These are phyloP conservation scores for Coemansia sp. DNA, from an alignment of 192 early-diverging fungal species.

Conservation along the genomic window DNA sequence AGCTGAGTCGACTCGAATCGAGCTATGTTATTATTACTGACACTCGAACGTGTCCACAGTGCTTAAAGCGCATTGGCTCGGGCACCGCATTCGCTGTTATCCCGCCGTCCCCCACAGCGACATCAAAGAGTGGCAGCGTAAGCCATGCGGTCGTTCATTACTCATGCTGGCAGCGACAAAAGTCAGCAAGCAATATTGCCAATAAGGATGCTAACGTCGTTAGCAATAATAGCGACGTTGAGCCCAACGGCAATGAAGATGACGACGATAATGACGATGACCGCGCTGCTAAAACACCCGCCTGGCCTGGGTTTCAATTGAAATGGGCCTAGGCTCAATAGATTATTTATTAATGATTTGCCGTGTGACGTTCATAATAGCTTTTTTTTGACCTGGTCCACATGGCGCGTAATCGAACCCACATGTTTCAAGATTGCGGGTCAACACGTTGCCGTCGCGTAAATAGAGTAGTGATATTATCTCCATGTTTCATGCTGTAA, in stretches of 20 bases:
- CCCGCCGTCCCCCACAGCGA: conserved; percentile 8
- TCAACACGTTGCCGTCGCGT: no score
- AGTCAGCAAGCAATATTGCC: conserved; percentile 11
- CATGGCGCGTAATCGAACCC: no score
- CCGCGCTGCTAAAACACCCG: neutral
- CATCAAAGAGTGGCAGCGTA: neutral
- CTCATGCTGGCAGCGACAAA: conserved; percentile 51
- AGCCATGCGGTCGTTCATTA: conserved; percentile 46
- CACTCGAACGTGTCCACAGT: conserved; percentile 47
- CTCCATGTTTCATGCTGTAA: no score
- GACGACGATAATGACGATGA: neutral
- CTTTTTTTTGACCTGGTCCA: no score
- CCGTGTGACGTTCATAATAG: neutral
- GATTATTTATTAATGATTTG: neutral
- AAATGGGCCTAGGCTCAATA: conserved; percentile 19
- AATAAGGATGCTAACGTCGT: neutral
- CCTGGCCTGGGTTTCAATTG: conserved; percentile 14
- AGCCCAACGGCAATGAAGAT: neutral
- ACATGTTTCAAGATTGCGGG: no score
- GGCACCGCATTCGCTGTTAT: conserved; percentile 49
- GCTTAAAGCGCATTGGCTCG: conserved; percentile 54
- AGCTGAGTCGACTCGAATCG: conserved; percentile 29
- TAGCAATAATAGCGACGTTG: no score
- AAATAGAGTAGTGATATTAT: no score
- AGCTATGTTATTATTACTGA: conserved; percentile 35